Evolutionary conservation across 768 basidiomycete species (phyloP), one percentile per base, ranked within the genome.

Genomic region (Psilocybe azurescens): DNA sequence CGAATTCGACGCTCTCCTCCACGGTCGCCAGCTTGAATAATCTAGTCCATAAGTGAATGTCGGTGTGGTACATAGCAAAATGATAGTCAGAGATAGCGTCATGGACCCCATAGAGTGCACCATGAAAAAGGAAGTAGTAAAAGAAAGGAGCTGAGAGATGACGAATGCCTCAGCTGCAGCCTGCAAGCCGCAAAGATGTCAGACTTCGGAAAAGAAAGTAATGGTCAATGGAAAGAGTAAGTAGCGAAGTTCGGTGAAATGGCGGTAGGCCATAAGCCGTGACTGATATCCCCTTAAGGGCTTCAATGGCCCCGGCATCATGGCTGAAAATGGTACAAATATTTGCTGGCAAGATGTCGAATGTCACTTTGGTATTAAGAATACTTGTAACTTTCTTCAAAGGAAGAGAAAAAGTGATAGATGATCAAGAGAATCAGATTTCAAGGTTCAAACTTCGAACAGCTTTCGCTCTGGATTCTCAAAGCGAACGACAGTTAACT

Each of bases 41-140:
- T 58, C 59, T 33, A 65, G 49, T 9, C 60, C 67, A 55, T 64
- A 29, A 47, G 67, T 52, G 29, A 68, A 55, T 30, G 67, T 60
- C 20, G 63, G 62, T 53, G 68, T 65, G 39, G 62, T 53, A 30
- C 58, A 66, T 18, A 71, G 59, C 49, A 67, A 62, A 64, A 70
- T 46, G 56, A 69, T 44, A 56, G 68, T 59, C 53, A 73, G 62
- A 53, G 69, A 59, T 11, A 69, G 60, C 54, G 61, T 61, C 32
- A 54, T 68, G 14, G 65, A 36, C n/a, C 60, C 62, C 67, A 70
- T 70, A 36, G 46, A 32, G 10, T 32, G 46, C 6, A 28, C 41
- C 28, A 30, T 56, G 18, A 11, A 24, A 14, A 14, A 50, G 56
- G 46, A 59, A 52, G 24, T 48, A 54, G 58, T 47, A 33, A 44